phyloP scores from a whole-genome alignment of 164 flowering plant species.

The Aristolochia contorta region DNA sequence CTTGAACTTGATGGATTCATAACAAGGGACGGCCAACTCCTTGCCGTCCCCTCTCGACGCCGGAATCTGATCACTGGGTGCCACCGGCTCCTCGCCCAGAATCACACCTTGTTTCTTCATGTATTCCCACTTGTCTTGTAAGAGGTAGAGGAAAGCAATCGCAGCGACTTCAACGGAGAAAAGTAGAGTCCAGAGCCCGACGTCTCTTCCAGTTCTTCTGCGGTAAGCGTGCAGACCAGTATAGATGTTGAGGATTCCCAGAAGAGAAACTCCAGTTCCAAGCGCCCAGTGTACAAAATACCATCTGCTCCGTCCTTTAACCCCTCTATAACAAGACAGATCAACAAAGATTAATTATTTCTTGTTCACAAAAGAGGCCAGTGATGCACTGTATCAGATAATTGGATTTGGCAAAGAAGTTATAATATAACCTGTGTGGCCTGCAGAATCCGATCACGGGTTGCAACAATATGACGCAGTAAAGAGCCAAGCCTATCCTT shows the following conservation, averaged over 20 bases:
- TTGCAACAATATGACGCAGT: conserved; percentile 60
- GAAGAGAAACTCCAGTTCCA: conserved; percentile 45
- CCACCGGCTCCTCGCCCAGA: conserved; percentile 20
- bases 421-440: conserved; percentile 49
- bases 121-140: conserved; percentile 71
- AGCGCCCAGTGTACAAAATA: conserved; percentile 63
- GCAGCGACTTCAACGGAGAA: conserved; percentile 50
- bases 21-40: conserved; percentile 25
- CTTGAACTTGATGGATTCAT: conserved; percentile 21
- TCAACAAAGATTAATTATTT: background rate
- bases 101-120: conserved; percentile 39
- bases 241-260: conserved; percentile 62
- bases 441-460: conserved; percentile 51
- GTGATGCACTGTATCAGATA: background rate
- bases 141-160: conserved; percentile 47
- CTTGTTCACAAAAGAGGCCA: background rate
- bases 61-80: conserved; percentile 16
- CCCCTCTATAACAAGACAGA: conserved; percentile 35
- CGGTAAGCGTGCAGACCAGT: conserved; percentile 66
- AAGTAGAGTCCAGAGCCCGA: conserved; percentile 39
- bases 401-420: background rate
- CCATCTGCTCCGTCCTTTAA: conserved; percentile 52
- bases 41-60: conserved; percentile 13
- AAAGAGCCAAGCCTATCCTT: conserved; percentile 67
- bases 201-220: conserved; percentile 32